Base-by-base conservation (phyloP, 2,329 filamentous ascomycete genomes). In the Madurella mycetomatis region DNA sequence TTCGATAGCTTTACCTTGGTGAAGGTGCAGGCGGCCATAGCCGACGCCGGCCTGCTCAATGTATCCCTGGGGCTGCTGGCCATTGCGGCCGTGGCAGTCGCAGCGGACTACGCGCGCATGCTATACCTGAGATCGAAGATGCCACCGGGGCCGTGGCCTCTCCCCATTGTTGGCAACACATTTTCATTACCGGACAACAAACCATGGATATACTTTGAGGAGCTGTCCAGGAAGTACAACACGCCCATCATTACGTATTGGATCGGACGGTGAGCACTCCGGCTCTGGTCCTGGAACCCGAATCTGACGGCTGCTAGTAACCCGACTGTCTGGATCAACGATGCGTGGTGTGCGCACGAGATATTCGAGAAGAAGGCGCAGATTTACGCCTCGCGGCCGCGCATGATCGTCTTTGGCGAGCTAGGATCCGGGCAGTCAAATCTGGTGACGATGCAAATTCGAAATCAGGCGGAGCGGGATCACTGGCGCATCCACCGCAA, bases 181-280 rank as follows among this genome's bases (percentile, higher is more conserved):
- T 80, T 78, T 53, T 73, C 74, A 56, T 70, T 83, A 4, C 80
- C 80, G 1, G 71, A 76, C 19, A 72, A 70, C 52, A 81, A 82
- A 61, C 79, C 80, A 2, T 83, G 80, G 80, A 72, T 82, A 19
- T 79, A 77, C 65, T 81, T 83, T 58, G 78, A 83, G 51, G 63
- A 77, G 58, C 66, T 82, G 0, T 77, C 79, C 3, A 76, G 78
- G 59, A 62, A 68, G 45, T 76, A 79, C 61, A 66, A 76, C 5
- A 69, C 74, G 0, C 75, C 77, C 0, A 61, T 82, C 7, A 76
- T 83, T 46, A 82, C 80, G 0, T 76, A 80, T 60, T 82, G 79
- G 80, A 78, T 81, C 45, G 76, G 77, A n/a, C 67, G 73, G 70
- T 73, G 46, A 64, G 60, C 48, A 17, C 12, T 32, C 18, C 13